Conservation (phyloP, 805 yeast genomes). For the Millerozyma miso region DNA sequence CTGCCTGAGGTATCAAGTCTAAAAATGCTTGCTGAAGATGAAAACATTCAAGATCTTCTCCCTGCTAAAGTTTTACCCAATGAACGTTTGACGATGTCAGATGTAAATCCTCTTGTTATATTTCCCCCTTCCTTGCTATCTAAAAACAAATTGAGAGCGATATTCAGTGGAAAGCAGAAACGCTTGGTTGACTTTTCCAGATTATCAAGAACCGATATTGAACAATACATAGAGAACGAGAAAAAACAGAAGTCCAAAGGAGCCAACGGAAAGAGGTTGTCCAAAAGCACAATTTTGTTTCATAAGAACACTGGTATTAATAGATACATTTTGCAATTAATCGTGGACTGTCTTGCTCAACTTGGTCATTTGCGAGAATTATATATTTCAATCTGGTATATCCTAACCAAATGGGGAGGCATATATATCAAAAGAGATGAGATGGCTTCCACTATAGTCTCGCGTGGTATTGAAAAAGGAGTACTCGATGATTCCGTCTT, state of each 20-base stretch:
- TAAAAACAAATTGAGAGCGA: constrained; percentile 19
- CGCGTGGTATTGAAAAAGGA: constrained; percentile 6
- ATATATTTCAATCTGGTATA: constrained; percentile 27
- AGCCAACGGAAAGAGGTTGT: constrained; percentile 15
- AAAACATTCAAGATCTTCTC: constrained; percentile 6
- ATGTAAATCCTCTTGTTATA: constrained; percentile 23
- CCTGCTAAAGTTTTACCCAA: constrained; percentile 11
- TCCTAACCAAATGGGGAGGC: constrained; percentile 33
- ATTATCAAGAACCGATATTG: constrained; percentile 16
- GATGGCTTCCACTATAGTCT: background rate
- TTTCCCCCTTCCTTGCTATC: constrained; percentile 29
- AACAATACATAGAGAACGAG: constrained; percentile 11
- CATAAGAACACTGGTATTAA: constrained; percentile 19
- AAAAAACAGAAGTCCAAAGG: constrained; percentile 15
- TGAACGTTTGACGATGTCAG: constrained; percentile 1
- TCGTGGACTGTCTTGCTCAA: constrained; percentile 26
- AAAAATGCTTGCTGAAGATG: constrained; percentile 1
- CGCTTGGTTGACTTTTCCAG: constrained; percentile 31
- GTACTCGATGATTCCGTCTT: constrained; percentile 3
- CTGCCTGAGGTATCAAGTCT: background rate
- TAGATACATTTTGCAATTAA: constrained; percentile 26
- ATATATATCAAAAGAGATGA: constrained; percentile 10
- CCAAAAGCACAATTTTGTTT: constrained; percentile 4
- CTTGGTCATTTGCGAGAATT: constrained; percentile 30
- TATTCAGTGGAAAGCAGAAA: constrained; percentile 20